These are phyloP conservation scores for Salmacisia buchloeana DNA, from an alignment of 1,284 basidiomycete species.

Conservation along the genomic window DNA sequence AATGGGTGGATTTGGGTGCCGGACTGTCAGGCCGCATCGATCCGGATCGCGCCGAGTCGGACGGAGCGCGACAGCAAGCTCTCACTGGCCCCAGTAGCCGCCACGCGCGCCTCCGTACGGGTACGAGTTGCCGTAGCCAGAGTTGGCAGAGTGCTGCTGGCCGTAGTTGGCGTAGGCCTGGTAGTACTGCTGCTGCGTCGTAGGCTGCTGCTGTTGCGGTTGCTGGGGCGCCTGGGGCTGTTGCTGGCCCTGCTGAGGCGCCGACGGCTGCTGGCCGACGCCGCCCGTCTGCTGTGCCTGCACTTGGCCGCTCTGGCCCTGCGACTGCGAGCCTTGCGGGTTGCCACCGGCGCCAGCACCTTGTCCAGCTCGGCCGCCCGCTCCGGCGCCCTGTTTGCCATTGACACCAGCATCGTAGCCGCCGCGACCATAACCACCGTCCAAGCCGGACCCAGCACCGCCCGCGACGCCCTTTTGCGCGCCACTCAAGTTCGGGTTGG, in stretches of 20 bases:
- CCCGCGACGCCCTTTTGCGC: conserved; percentile 4
- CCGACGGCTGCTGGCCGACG: background rate
- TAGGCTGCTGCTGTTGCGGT: conserved; percentile 40
- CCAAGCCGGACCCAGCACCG: conserved; percentile 9
- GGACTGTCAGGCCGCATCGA: too few species aligned
- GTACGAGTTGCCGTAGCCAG: conserved; percentile 4
- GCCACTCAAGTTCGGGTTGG: conserved; percentile 4
- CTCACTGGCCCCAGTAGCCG: conserved; percentile 39
- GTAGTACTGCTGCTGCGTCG: conserved; percentile 47
- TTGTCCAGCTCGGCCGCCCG: background rate
- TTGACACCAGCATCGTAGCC: background rate
- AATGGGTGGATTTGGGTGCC: too few species aligned
- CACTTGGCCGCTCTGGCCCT: conserved; percentile 24
- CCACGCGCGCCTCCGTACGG: conserved; percentile 36
- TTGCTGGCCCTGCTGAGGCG: conserved; percentile 12
- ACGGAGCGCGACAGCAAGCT: too few species aligned
- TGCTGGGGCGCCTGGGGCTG: conserved; percentile 31
- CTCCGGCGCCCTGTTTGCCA: background rate
- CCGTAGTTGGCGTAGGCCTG: conserved; percentile 38
- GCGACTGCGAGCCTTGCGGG: conserved; percentile 17
- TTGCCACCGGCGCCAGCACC: background rate
- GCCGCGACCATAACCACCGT: conserved; percentile 3
- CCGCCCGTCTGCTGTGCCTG: conserved; percentile 14
- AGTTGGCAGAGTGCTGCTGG: conserved; percentile 30
- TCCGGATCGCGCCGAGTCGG: too few species aligned